Base-by-base conservation (phyloP, 2,329 filamentous ascomycete species). In the Cladophialophora immunda region DNA sequence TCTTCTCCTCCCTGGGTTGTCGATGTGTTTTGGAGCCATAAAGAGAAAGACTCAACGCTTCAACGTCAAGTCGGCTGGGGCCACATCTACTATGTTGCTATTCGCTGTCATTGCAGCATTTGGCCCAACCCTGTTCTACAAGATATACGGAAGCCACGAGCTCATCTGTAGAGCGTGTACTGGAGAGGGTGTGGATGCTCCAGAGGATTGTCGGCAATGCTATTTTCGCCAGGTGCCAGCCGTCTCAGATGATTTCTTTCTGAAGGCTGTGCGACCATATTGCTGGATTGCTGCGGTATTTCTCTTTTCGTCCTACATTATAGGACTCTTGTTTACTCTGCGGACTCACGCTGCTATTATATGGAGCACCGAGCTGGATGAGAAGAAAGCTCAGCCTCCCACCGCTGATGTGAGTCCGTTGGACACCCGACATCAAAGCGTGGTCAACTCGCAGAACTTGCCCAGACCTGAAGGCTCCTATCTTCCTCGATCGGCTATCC, bases 31-130 rank as follows among this genome's bases (percentile, higher is more conserved):
- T 75, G 95, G 95, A 53, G 96, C 96, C 19, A 90, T 99, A 76
- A 97, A 97, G 82, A 90, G 96, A 74, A 99, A 99, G 82, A 99
- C 95, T 0, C 95, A 99, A 77, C 90, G 95, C 50, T 99, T 99
- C 85, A 99, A 99, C 76, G 94, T 95, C 70, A 93, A 90, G 75
- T 98, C 94, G 36, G 95, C 95, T 32, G 93, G 95, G 76, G 95
- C 98, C 36, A 98, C 94, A 0, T 97, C 94, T 1, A 99, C 95
- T 0, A 99, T 99, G 95, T 82, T 99, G 64, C 85, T 99, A 9
- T 99, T 99, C 77, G 94, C 95, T 27, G 92, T 97, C 45, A 95
- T 99, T 73, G 94, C 92, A 68, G 93, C 94, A 8, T 99, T 99
- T 79, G 91, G 94, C 0, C 95, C 95, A 2, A 99, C 95, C 0